Evolutionary conservation across 106 monocot genomes (phyloP).

Genomic region (Chionographis japonica): DNA sequence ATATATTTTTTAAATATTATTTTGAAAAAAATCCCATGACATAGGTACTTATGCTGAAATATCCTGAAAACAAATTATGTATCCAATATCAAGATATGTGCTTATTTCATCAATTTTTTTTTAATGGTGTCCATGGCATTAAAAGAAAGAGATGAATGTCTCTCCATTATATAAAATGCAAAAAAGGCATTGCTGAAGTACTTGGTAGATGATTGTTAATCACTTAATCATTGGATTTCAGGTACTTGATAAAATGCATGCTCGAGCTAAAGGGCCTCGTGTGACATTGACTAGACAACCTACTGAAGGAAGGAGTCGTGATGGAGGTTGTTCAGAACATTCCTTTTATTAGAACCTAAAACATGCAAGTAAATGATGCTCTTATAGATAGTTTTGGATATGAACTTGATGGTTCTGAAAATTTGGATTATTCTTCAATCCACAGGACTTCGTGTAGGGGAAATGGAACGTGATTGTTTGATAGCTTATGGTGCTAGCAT

Average conservation of each 20-base stretch:
- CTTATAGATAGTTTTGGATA: not conserved
- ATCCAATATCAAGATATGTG: too few species aligned
- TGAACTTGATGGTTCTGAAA: not conserved
- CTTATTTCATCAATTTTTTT: too few species aligned
- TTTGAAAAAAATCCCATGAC: too few species aligned
- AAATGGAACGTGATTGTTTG: slow-evolving; percentile 99
- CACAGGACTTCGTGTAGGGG: slow-evolving; percentile 80
- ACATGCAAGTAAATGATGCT: not conserved
- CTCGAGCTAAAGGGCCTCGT: slow-evolving; percentile 78
- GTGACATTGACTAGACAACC: slow-evolving; percentile 87
- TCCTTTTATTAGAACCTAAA: too few species aligned
- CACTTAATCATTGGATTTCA: not conserved
- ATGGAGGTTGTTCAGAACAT: slow-evolving; percentile 54
- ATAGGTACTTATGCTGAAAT: too few species aligned
- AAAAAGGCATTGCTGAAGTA: too few species aligned
- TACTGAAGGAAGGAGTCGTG: slow-evolving; percentile 85
- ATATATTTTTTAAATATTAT: too few species aligned
- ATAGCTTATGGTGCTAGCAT: slow-evolving; percentile 98
- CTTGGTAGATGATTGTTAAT: too few species aligned
- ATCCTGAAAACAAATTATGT: too few species aligned
- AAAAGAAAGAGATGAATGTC: too few species aligned
- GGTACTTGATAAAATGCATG: slow-evolving; percentile 95
- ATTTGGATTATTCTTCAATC: slow-evolving; percentile 3
- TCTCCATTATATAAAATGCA: too few species aligned
- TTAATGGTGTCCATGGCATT: too few species aligned